Conservation (phyloP, 441 rosid genomes). For the Adansonia rubrostipa region DNA sequence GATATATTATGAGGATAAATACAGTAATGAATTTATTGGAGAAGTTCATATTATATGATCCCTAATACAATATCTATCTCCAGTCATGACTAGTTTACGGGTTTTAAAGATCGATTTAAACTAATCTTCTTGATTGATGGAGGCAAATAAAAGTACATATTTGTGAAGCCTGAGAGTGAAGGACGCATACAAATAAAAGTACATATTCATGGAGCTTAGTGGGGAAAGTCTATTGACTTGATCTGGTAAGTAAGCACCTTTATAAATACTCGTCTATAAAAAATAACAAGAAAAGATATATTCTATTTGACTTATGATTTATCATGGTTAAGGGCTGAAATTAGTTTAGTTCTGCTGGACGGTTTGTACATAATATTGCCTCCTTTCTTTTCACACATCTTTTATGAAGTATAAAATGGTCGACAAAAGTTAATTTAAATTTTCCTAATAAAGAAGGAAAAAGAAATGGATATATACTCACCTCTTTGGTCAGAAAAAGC, state of each 20-base stretch:
- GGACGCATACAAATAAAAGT: too few relatives aligned
- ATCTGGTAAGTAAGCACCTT: neutral
- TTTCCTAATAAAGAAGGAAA: neutral
- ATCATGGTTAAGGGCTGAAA: neutral
- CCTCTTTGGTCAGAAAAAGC: slow-evolving; percentile 37
- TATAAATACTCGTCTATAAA: neutral
- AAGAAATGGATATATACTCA: slow-evolving; percentile 31
- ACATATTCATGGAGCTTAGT: too few relatives aligned
- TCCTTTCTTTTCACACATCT: neutral
- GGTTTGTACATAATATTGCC: neutral
- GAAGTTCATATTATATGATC: neutral
- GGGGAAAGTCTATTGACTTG: neutral
- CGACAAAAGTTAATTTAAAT: neutral
- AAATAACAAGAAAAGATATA: neutral
- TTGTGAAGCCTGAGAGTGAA: neutral
- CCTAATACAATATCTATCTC: neutral
- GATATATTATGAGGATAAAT: neutral
- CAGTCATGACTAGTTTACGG: neutral
- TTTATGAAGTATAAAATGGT: neutral
- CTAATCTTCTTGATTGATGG: neutral
- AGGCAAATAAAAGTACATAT: neutral
- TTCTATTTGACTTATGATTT: neutral
- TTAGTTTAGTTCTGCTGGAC: too few relatives aligned
- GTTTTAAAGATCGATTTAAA: neutral
- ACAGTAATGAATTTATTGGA: neutral